Base-by-base conservation (phyloP, 768 basidiomycete species). In the Amylocystis lapponica region DNA sequence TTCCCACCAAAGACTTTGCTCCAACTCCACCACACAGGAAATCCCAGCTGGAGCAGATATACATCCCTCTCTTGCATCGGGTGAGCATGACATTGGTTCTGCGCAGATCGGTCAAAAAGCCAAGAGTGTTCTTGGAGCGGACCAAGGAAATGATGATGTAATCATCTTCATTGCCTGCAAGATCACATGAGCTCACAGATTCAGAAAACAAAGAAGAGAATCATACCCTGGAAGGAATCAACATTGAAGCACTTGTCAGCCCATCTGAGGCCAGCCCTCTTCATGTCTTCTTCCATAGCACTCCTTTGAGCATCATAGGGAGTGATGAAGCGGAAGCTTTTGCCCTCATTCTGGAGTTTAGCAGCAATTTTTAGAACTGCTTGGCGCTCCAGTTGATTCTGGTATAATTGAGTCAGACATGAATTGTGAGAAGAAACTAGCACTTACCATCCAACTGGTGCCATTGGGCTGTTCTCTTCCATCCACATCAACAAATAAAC, bases 61-160 rank as follows among this genome's bases (percentile, higher is more conserved):
- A 79, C 86, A 91, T 90, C 23, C 79, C 82, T 38, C 64, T 69
- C 59, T 83, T 83, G 70, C 83, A 88, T 27, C 89, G 76, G 36
- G 80, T 83, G 7, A 91, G 79, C 86, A 92, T 89, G 45, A 92
- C 88, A 79, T 92, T 91, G 41, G 84, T 82, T 14, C 89, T 72
- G 22, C 82, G 72, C 9, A 71, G 50, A 53, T 80, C 80, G 12
- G 61, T 56, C 26, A 92, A 66, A 50, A 92, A 92, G 4, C 88
- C 89, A 36, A 83, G 65, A 3, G n/a, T n/a, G n/a, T 68, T 71
- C 26, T 62, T 63, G 0, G 84, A 72, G 20, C 86, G 72, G 5
- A 86, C 85, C 13, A 85, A 49, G 6, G 86, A 88, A 36, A 89
- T 71, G 46, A 89, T 71, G 35, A 89, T 81, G 23, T 75, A 76